Evolutionary conservation across 192 early-diverging fungal species (phyloP).

Genomic region (Funneliformis geosporum): DNA sequence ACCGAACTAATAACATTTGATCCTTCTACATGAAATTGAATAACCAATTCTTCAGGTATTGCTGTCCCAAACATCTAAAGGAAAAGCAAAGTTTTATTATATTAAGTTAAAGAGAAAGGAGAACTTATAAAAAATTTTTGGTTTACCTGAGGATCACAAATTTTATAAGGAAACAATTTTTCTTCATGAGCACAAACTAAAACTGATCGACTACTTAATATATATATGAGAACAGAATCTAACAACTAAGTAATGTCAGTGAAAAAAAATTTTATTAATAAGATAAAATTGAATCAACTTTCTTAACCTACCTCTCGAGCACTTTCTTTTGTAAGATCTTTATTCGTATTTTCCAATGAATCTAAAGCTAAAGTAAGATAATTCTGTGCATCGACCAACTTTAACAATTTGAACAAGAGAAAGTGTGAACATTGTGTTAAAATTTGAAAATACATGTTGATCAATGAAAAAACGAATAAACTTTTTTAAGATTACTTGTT

Average conservation of each 20-base stretch:
- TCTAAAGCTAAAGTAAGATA: slow-evolving; percentile 24
- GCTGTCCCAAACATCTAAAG: slow-evolving; percentile 18
- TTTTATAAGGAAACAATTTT: slow-evolving; percentile 30
- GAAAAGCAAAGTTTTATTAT: not conserved
- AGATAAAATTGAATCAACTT: not conserved
- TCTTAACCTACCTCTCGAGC: slow-evolving; percentile 6
- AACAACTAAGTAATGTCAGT: slow-evolving; percentile 7
- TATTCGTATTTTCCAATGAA: not conserved
- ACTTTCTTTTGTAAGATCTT: slow-evolving; percentile 17
- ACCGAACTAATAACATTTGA: slow-evolving; percentile 10
- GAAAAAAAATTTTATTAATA: not conserved
- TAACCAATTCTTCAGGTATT: slow-evolving; percentile 18
- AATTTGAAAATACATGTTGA: not conserved
- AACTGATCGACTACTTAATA: not conserved
- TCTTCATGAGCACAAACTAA: slow-evolving; percentile 15
- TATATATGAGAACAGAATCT: slow-evolving; percentile 15
- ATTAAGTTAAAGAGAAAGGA: not conserved
- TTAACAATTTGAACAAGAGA: not conserved
- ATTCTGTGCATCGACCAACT: slow-evolving; percentile 28
- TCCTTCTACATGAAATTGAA: slow-evolving; percentile 29
- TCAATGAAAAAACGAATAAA: not conserved
- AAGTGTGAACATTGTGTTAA: not conserved
- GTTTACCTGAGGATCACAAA: slow-evolving; percentile 32
- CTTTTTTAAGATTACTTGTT: slow-evolving; percentile 14
- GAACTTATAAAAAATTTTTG: not conserved